Conservation (phyloP, 2,329 filamentous ascomycete species). For the Exophiala phaeomuriformis region DNA sequence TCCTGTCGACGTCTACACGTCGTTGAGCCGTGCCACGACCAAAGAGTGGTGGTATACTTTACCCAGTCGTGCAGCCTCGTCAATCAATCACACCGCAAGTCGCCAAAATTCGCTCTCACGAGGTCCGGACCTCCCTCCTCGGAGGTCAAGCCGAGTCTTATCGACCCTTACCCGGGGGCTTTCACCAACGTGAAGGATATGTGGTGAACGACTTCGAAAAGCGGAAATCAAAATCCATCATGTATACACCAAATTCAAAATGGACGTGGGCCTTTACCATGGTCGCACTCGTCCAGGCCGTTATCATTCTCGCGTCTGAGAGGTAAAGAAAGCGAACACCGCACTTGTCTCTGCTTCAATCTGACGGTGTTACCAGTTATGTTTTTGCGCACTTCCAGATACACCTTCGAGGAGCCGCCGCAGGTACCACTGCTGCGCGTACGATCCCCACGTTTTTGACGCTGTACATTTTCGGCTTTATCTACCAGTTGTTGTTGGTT, state of each 20-base stretch:
- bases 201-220: constrained; percentile 29
- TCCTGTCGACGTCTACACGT: constrained; percentile 9
- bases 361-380: constrained; percentile 51
- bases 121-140: constrained; percentile 52
- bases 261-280: constrained; percentile 87
- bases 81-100: constrained; percentile 6
- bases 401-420: constrained; percentile 40
- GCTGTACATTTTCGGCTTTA: constrained; percentile 92
- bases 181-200: constrained; percentile 48
- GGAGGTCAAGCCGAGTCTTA: constrained; percentile 48
- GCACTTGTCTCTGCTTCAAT: not conserved
- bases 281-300: constrained; percentile 66
- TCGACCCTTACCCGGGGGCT: constrained; percentile 42
- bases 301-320: constrained; percentile 76
- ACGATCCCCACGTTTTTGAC: constrained; percentile 92
- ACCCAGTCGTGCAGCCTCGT: constrained; percentile 1
- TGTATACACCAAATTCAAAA: constrained; percentile 72
- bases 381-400: constrained; percentile 80
- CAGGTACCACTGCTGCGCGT: constrained; percentile 38
- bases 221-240: constrained; percentile 29
- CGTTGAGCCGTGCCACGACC: constrained; percentile 17
- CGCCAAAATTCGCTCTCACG: constrained; percentile 50
- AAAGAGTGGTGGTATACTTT: constrained; percentile 13
- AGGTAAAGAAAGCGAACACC: constrained; percentile 53
- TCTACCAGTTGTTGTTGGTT: constrained; percentile 82